Conservation (phyloP, 1,284 basidiomycete species). For the Leccinum subrobustum region DNA sequence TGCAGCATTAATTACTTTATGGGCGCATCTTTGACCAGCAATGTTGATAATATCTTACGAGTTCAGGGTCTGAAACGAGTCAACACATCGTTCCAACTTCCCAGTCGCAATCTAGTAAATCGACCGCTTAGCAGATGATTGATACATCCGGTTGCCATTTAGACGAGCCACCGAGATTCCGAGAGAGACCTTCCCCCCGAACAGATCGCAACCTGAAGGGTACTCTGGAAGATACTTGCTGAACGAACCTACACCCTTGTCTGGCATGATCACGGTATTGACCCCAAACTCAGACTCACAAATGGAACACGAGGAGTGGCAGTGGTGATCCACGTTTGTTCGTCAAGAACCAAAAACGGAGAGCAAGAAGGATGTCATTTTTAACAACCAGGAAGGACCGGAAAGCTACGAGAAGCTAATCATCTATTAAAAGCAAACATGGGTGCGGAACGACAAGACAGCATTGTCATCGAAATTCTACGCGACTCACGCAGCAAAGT, state of each 20-base stretch:
- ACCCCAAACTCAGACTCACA: background rate
- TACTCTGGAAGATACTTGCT: background rate
- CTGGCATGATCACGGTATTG: background rate
- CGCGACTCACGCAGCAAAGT: constrained; percentile 19
- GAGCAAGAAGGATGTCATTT: too few relatives aligned
- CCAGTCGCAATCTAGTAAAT: background rate
- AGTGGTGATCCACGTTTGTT: background rate
- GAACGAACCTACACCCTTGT: background rate
- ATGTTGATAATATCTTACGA: background rate
- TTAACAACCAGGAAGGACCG: background rate
- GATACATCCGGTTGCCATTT: background rate
- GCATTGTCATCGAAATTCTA: background rate
- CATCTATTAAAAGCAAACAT: background rate
- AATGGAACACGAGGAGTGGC: background rate
- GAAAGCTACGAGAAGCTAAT: background rate
- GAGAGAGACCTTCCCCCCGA: background rate
- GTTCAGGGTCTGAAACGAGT: background rate
- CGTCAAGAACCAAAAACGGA: too few relatives aligned
- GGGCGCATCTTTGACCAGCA: background rate
- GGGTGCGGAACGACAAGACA: background rate
- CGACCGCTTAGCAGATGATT: background rate
- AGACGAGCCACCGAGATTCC: background rate
- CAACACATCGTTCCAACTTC: background rate
- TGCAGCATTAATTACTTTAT: background rate
- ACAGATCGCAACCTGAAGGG: background rate